Conservation (phyloP, 1,284 basidiomycete species). For the Ganoderma resinaceum region DNA sequence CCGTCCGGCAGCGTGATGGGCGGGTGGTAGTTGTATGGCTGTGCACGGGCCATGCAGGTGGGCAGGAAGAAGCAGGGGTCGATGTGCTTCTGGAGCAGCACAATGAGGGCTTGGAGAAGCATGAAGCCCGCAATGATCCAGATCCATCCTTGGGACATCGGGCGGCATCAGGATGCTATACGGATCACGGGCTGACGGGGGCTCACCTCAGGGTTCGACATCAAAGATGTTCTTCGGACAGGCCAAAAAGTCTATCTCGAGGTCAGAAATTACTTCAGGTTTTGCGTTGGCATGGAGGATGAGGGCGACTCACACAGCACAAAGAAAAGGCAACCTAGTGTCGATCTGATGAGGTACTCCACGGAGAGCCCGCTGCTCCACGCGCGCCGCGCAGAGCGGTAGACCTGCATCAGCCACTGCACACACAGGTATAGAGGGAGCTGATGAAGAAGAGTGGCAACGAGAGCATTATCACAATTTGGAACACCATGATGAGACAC, state of each 20-base stretch:
- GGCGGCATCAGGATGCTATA: constrained; percentile 1
- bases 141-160: constrained; percentile 63
- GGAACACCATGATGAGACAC: constrained; percentile 73
- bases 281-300: background rate
- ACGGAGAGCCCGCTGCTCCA: constrained; percentile 71
- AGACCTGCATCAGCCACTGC: constrained; percentile 89
- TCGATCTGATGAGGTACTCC: constrained; percentile 83
- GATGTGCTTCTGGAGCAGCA: constrained; percentile 79
- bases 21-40: constrained; percentile 87
- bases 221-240: constrained; percentile 90
- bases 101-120: constrained; percentile 64
- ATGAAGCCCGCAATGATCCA: constrained; percentile 70
- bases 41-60: constrained; percentile 51
- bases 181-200: background rate
- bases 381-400: constrained; percentile 76
- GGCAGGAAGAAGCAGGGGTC: constrained; percentile 85
- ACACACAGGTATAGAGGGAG: constrained; percentile 76
- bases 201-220: constrained; percentile 70
- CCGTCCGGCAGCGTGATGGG: constrained; percentile 72
- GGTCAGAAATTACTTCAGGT: constrained; percentile 1
- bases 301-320: constrained; percentile 75
- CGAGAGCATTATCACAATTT: constrained; percentile 75
- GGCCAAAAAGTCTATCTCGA: constrained; percentile 71
- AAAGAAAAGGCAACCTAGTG: constrained; percentile 72
- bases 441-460: constrained; percentile 77